A percentile compares a stretch with the other conserved stretches of the same genome.
phyloP scores from a whole-genome alignment of 2,329 filamentous ascomycete species.

The Arthrobotrys musiformis region DNA sequence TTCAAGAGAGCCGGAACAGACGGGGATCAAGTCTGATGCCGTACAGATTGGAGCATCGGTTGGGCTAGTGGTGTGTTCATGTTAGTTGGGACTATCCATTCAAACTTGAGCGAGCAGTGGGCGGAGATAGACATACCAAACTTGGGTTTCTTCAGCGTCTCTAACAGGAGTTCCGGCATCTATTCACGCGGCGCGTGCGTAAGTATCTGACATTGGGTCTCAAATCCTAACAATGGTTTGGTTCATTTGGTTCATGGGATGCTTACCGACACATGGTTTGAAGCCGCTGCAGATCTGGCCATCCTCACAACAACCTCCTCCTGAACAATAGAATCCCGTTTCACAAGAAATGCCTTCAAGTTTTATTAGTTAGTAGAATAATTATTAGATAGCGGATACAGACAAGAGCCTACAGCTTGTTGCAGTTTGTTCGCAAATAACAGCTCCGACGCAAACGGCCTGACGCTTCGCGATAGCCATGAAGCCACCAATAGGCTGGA shows the following conservation, averaged over 20 bases:
- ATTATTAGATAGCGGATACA: background rate
- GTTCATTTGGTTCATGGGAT: background rate
- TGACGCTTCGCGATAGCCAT: conserved; percentile 43
- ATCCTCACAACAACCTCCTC: conserved; percentile 35
- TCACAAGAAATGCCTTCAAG: conserved; percentile 34
- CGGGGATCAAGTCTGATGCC: conserved; percentile 31
- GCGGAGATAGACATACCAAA: conserved; percentile 25
- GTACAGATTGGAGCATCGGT: conserved; percentile 50
- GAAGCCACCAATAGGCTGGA: conserved; percentile 5
- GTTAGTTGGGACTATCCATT: background rate
- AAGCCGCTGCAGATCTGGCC: conserved; percentile 40
- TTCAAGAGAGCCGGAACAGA: conserved; percentile 34
- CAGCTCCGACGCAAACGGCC: conserved; percentile 30
- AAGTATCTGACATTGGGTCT: background rate
- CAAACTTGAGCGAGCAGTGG: background rate
- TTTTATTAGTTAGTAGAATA: background rate
- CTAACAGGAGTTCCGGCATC: conserved; percentile 39
- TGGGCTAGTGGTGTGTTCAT: conserved; percentile 11
- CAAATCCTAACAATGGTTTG: background rate
- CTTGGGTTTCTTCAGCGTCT: conserved; percentile 31
- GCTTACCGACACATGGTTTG: conserved; percentile 48
- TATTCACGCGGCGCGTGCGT: too few species aligned
- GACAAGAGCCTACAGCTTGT: conserved; percentile 10
- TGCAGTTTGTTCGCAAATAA: conserved; percentile 28
- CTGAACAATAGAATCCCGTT: conserved; percentile 40